Evolutionary conservation across 1,284 basidiomycete species (phyloP).

Genomic region (Sanghuangporus baumii): DNA sequence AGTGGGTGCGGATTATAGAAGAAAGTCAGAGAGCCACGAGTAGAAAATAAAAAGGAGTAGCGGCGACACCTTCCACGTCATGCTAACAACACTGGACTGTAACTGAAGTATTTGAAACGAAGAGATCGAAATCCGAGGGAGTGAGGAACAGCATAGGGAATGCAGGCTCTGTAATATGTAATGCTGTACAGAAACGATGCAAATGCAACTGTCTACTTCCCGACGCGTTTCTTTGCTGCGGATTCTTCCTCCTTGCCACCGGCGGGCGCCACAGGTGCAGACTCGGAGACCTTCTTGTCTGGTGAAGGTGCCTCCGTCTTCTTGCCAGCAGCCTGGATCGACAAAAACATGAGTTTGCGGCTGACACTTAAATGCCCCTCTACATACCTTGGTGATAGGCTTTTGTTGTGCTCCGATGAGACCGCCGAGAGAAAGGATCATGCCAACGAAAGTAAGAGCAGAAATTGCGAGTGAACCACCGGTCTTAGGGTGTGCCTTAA

Average conservation of each 20-base stretch:
- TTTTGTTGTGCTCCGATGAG: conserved; percentile 69
- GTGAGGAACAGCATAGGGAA: neutral
- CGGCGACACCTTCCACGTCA: neutral
- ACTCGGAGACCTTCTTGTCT: conserved; percentile 50
- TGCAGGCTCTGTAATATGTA: neutral
- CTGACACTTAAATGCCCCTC: neutral
- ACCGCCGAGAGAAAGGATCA: conserved; percentile 76
- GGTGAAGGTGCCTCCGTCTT: conserved; percentile 63
- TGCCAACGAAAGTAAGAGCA: conserved; percentile 74
- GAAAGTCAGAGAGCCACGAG: neutral
- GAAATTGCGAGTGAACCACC: conserved; percentile 70
- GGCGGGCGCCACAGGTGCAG: conserved; percentile 60
- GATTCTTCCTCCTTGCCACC: conserved; percentile 43
- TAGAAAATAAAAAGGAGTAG: neutral
- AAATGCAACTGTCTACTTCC: conserved; percentile 3
- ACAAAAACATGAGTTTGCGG: conserved; percentile 3
- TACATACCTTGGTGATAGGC: conserved; percentile 55
- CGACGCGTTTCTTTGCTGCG: conserved; percentile 9
- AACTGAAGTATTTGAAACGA: neutral
- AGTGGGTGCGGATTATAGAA: neutral
- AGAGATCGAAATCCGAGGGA: neutral
- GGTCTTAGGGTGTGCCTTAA: conserved; percentile 81
- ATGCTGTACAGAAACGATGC: neutral
- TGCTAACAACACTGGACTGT: neutral
- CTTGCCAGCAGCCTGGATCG: conserved; percentile 56